Base-by-base conservation (phyloP, 768 basidiomycete genomes). In the Podaxis sp. region DNA sequence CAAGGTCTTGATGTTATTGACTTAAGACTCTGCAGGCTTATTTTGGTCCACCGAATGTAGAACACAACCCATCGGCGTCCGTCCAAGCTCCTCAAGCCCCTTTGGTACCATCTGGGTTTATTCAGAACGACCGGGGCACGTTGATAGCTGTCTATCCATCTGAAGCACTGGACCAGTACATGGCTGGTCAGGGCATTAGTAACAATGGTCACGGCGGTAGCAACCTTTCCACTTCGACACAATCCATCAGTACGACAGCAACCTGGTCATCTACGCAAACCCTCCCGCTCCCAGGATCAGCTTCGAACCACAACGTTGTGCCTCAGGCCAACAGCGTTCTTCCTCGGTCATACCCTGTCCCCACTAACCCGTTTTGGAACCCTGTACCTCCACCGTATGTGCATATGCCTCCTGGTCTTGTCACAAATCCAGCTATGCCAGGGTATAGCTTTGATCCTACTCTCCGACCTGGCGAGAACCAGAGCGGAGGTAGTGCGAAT, bases 121-220 rank as follows among this genome's bases (percentile, higher is more conserved):
- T 89, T 58, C 88, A 90, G 64, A 85, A 86, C 59, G 87, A 89
- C 60, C 86, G 88, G 56, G 88, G 90, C 4, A 84, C 84, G n/a
- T 77, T 91, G 30, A 83, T 90, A 46, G 82, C 90, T 24, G 81
- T 90, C 36, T 91, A 92, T 69, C 83, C 82, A 26, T 85, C 85
- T 2, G 89, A 91, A 52, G 88, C 85, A 1, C 79, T 90, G 28
- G 83, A 88, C 65, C 84, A 85, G 58, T 90, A 90, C 67, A 86
- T 90, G 84, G 71, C 86, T 24, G 48, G 46, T 39, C 61, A 63
- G 19, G 39, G 38, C 38, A 48, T 19, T 28, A 36, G 36, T n/a
- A 40, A 4, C 19, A 52, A 12, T 15, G 75, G 77, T 54, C 40
- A n/a, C 12, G 75, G 77, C 53, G 74, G 72, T 62, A 78, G 77